phyloP scores from a whole-genome alignment of 768 basidiomycete species.

The Hortiboletus campestris region DNA sequence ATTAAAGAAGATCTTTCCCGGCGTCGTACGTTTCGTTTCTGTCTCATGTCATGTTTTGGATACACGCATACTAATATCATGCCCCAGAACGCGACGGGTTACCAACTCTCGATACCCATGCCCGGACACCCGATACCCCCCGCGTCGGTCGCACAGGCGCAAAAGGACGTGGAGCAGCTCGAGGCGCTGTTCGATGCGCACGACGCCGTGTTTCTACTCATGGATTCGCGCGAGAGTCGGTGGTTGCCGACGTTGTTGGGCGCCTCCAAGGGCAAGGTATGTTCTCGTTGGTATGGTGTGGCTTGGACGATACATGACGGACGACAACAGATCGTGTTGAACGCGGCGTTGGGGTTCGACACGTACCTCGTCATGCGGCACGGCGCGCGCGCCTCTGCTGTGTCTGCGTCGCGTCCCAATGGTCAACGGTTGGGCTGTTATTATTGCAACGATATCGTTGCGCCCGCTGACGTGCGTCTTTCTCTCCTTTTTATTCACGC shows the following conservation, averaged over 20 bases:
- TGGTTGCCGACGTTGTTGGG: conserved; percentile 94
- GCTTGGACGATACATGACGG: neutral
- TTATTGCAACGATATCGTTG: conserved; percentile 98
- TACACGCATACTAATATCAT: neutral
- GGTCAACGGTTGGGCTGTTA: conserved; percentile 78
- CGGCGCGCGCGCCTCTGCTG: conserved; percentile 55
- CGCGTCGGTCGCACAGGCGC: conserved; percentile 50
- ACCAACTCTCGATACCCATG: conserved; percentile 88
- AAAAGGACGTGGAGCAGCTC: conserved; percentile 67
- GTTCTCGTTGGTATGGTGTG: neutral
- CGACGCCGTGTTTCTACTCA: conserved; percentile 88
- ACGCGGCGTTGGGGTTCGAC: conserved; percentile 94
- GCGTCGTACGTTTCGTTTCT: conserved; percentile 59
- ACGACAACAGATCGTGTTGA: conserved; percentile 73
- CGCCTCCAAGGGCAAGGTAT: conserved; percentile 80
- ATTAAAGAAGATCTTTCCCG: conserved; percentile 88
- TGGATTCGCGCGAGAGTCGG: conserved; percentile 97
- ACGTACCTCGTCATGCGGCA: conserved; percentile 97
- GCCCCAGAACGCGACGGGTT: conserved; percentile 73
- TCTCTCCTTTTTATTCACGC: no score
- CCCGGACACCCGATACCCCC: conserved; percentile 90
- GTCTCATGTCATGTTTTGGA: no score
- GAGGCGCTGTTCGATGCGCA: conserved; percentile 80
- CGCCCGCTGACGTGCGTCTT: conserved; percentile 82
- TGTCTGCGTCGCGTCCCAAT: conserved; percentile 21